Conservation (phyloP, 192 early-diverging fungal species). For the Spinellus fusiger region DNA sequence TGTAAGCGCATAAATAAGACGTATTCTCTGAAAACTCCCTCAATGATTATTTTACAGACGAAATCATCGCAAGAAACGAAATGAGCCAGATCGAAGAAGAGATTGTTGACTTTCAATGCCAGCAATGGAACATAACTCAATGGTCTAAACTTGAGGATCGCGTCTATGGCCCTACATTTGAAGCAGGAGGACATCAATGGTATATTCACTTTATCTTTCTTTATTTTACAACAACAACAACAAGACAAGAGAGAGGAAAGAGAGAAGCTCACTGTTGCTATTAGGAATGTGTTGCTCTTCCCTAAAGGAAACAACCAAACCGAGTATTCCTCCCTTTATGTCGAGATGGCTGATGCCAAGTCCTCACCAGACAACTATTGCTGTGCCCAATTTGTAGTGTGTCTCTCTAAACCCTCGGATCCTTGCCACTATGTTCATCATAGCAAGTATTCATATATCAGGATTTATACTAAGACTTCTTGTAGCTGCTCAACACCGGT, state of each 20-base stretch:
- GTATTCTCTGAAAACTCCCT: background rate
- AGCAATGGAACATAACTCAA: slow-evolving; percentile 13
- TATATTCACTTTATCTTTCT: background rate
- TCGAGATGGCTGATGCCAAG: slow-evolving; percentile 78
- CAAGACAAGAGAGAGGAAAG: background rate
- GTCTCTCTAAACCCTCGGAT: slow-evolving; percentile 69
- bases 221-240: background rate
- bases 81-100: background rate
- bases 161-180: slow-evolving; percentile 8
- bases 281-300: slow-evolving; percentile 84
- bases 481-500: slow-evolving; percentile 72
- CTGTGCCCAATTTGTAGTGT: slow-evolving; percentile 77
- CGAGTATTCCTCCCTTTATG: slow-evolving; percentile 72
- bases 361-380: slow-evolving; percentile 59
- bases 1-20: slow-evolving; percentile 1
- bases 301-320: slow-evolving; percentile 76
- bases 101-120: slow-evolving; percentile 3
- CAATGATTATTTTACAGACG: background rate
- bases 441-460: slow-evolving; percentile 30
- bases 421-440: slow-evolving; percentile 45
- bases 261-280: background rate
- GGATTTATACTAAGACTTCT: background rate
- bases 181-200: slow-evolving; percentile 15
- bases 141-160: slow-evolving; percentile 5
- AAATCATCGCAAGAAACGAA: slow-evolving; percentile 1